A percentile compares a stretch with the other conserved stretches of the same genome.
phyloP scores from a whole-genome alignment of 768 basidiomycete species.

The Suillus subaureus region DNA sequence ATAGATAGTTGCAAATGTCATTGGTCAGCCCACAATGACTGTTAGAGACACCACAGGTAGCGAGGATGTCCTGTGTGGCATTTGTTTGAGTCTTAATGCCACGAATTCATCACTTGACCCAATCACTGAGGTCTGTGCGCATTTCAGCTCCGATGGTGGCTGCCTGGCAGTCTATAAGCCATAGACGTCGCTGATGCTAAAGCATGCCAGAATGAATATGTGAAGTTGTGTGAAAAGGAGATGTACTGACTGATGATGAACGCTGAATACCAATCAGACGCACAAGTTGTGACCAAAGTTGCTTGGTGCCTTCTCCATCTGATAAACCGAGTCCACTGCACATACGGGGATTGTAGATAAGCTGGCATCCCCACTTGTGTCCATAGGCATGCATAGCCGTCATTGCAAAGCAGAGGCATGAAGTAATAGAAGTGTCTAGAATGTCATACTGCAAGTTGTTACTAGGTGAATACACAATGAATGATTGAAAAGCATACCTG shows the following conservation, averaged over 20 bases:
- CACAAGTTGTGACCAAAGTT: constrained; percentile 37
- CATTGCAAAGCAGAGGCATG: constrained; percentile 32
- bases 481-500: constrained; percentile 23
- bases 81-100: constrained; percentile 16
- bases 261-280: constrained; percentile 38
- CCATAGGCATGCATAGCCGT: constrained; percentile 44
- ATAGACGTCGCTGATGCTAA: constrained; percentile 30
- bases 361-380: constrained; percentile 35
- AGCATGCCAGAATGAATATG: not conserved
- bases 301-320: constrained; percentile 15
- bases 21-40: constrained; percentile 6
- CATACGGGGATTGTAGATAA: constrained; percentile 31
- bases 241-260: constrained; percentile 33
- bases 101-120: constrained; percentile 29
- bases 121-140: constrained; percentile 33
- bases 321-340: constrained; percentile 11
- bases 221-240: not conserved
- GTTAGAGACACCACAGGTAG: not conserved
- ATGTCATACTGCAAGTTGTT: not conserved
- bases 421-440: constrained; percentile 5
- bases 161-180: constrained; percentile 38
- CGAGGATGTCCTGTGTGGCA: not conserved
- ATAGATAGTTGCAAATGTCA: too few species aligned
- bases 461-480: not conserved
- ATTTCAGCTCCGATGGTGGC: constrained; percentile 27